These are phyloP conservation scores for Globisporangium spinosum DNA, from an alignment of 352 stramenopile species.

Conservation along the genomic window DNA sequence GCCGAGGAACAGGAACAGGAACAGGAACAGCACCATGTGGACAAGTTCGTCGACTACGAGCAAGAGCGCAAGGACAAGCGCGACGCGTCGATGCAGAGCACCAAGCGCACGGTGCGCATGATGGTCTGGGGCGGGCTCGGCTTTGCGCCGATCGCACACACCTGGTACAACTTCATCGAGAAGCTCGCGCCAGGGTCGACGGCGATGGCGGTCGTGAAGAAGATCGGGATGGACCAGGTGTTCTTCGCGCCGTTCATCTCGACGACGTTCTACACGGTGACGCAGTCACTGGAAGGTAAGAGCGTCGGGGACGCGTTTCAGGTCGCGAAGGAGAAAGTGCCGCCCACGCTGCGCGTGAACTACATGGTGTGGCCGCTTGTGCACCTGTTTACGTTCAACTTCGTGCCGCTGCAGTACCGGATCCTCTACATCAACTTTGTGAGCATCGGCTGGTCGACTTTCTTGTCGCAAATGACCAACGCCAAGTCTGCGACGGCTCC, in stretches of 20 bases:
- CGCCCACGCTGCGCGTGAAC: constrained; percentile 35
- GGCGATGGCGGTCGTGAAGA: constrained; percentile 31
- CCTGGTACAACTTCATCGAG: constrained; percentile 87
- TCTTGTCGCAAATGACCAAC: constrained; percentile 45
- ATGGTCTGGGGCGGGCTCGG: constrained; percentile 85
- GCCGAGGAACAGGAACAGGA: not conserved
- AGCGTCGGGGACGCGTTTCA: constrained; percentile 30
- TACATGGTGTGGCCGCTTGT: constrained; percentile 49
- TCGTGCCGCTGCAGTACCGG: constrained; percentile 49
- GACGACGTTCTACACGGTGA: constrained; percentile 38
- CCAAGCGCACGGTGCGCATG: constrained; percentile 41
- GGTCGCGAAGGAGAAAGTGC: constrained; percentile 32
- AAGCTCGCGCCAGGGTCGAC: constrained; percentile 27
- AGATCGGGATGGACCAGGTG: constrained; percentile 41
- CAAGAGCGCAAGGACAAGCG: not conserved
- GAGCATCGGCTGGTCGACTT: constrained; percentile 46
- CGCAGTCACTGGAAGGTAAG: constrained; percentile 38
- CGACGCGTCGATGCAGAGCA: not conserved
- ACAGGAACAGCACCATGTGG: not conserved
- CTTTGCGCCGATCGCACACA: constrained; percentile 86
- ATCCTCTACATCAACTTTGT: constrained; percentile 54
- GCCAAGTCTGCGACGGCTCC: constrained; percentile 12
- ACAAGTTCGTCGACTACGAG: constrained; percentile 17
- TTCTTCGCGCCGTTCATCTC: constrained; percentile 41
- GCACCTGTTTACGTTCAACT: constrained; percentile 43